These are phyloP conservation scores for Phialemonium atrogriseum DNA, from an alignment of 2,329 filamentous ascomycete genomes.

Conservation along the genomic window DNA sequence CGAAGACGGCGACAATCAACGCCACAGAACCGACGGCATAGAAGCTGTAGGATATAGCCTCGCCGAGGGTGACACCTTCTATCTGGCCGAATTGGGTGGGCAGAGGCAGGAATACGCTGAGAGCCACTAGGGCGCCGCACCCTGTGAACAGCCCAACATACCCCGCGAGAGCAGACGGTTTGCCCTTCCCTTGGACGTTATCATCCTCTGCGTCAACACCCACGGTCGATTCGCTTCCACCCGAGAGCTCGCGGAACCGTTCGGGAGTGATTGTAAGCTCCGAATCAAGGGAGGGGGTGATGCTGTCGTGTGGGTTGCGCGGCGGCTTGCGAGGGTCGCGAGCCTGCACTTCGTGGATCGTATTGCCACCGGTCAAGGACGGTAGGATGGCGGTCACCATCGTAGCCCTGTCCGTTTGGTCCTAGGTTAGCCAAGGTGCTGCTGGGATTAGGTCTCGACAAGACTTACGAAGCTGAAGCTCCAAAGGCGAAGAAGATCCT, in stretches of 20 bases:
- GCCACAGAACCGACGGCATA: conserved; percentile 75
- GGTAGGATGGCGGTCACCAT: conserved; percentile 97
- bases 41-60: conserved; percentile 76
- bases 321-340: conserved; percentile 23
- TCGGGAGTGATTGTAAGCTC: conserved; percentile 69
- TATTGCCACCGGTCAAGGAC: conserved; percentile 49
- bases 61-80: conserved; percentile 60
- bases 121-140: conserved; percentile 78
- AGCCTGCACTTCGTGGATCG: conserved; percentile 10
- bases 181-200: conserved; percentile 21
- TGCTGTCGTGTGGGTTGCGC: conserved; percentile 43
- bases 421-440: not conserved
- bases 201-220: conserved; percentile 13
- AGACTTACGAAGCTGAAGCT: conserved; percentile 69
- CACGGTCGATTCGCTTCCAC: not conserved
- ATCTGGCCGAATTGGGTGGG: conserved; percentile 69
- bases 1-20: conserved; percentile 62
- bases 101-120: conserved; percentile 76
- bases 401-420: conserved; percentile 50
- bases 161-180: conserved; percentile 63
- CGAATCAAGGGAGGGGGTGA: conserved; percentile 62
- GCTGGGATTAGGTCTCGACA: too few species aligned
- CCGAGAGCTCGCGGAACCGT: conserved; percentile 28
- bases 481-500: conserved; percentile 84
- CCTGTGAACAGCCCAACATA: conserved; percentile 90